Percentiles rank a stretch among this genome's conserved stretches.
Conservation (phyloP, 1,284 basidiomycete species). For the Leccinum griseonigrum region DNA sequence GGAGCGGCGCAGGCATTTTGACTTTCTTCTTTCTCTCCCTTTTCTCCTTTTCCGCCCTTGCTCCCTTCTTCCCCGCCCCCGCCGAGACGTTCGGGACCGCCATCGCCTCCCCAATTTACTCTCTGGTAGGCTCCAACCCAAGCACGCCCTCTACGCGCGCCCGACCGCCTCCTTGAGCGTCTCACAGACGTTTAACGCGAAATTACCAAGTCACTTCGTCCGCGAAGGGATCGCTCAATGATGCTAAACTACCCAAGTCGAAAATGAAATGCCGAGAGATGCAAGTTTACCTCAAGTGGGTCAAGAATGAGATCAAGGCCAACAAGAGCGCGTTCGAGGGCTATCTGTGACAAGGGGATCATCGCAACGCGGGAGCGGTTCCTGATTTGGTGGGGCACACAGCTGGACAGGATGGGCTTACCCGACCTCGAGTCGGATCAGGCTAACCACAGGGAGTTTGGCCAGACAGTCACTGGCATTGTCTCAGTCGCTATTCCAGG, state of each 20-base stretch:
- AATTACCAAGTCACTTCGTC: constrained; percentile 74
- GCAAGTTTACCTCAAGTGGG: constrained; percentile 65
- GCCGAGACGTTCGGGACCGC: constrained; percentile 51
- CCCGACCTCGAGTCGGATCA: constrained; percentile 21
- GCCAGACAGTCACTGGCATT: constrained; percentile 83
- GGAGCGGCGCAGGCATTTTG: constrained; percentile 28
- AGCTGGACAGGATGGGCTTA: constrained; percentile 40
- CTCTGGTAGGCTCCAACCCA: constrained; percentile 54
- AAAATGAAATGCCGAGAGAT: constrained; percentile 71
- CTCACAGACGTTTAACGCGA: constrained; percentile 71
- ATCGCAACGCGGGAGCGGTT: constrained; percentile 83
- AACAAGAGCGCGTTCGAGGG: constrained; percentile 63
- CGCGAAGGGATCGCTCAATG: constrained; percentile 26
- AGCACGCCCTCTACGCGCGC: constrained; percentile 60
- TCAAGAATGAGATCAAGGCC: constrained; percentile 65
- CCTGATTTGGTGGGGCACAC: constrained; percentile 65
- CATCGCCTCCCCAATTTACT: constrained; percentile 61
- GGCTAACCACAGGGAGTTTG: constrained; percentile 38
- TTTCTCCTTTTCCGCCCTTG: constrained; percentile 37
- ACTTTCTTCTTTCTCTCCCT: constrained; percentile 35
- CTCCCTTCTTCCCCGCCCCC: neutral
- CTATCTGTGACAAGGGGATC: constrained; percentile 75
- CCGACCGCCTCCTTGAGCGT: constrained; percentile 53
- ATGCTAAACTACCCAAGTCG: constrained; percentile 48
- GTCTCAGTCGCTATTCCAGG: constrained; percentile 93